Evolutionary conservation across 768 basidiomycete genomes (phyloP), one percentile per base, ranked within the genome.

Genomic region (Mycena galericulata): DNA sequence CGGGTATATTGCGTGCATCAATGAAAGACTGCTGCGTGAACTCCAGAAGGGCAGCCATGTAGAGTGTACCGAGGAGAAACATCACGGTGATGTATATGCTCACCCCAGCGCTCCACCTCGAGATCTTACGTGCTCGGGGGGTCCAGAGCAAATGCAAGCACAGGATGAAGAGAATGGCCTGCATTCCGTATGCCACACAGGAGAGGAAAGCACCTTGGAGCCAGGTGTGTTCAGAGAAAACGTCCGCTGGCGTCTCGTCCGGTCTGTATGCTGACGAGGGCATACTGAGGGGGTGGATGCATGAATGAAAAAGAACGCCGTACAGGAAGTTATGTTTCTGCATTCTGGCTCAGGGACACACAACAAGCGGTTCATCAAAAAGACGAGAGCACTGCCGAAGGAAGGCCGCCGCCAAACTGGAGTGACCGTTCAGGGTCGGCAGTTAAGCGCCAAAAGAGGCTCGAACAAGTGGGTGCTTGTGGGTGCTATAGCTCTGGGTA

Each of bases 1-100:
- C 78, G 0, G 76, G 75, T 36, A 73, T 80, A 50, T 79, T 71
- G 6, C 80, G 75, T 50, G 75, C 53, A 57, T 81, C 75, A 46
- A 81, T 74, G 57, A 79, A 80, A 0, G 72, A 67, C 59, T 77
- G 68, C 34, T 78, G 77, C 0, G 72, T 72, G 45, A 79, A 74
- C 20, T 69, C 41, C 1, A 68, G 26, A 14, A 70, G 56, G 6
- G 61, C 64, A 18, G 56, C 75, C 1, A 71, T 63, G 55, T 68
- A 76, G 20, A 76, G 36, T 1, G 75, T 75, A 30, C 55, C 61
- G 22, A 71, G 49, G 27, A 51, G 40, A 40, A 73, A 75, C 27
- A 71, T 38, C 18, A 62, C 20, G 3, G 41, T 7, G 15, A 68
- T 63, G 43, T 71, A 73, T 2, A n/a, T 27, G 8, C 49, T 20